Conservation (phyloP, 2,329 filamentous ascomycete species). For the Verticillium alfalfae region DNA sequence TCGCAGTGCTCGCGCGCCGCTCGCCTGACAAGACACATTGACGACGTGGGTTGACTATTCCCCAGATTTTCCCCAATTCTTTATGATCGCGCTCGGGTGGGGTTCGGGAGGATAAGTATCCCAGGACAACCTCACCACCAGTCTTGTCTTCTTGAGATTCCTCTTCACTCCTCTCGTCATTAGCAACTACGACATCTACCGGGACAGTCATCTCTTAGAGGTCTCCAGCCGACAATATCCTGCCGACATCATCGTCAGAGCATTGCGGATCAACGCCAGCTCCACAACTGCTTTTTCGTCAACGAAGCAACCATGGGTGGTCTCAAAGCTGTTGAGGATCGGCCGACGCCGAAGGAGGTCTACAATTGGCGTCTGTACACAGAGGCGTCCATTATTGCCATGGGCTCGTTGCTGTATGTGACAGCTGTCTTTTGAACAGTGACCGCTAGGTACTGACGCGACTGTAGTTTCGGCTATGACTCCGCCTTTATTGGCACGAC, state of each 20-base stretch:
- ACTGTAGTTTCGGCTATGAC: constrained; percentile 43
- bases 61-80: constrained; percentile 2
- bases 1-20: neutral
- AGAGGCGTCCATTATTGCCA: constrained; percentile 40
- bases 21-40: neutral
- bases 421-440: neutral
- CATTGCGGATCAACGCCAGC: neutral
- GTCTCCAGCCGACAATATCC: neutral
- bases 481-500: constrained; percentile 50
- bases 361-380: constrained; percentile 47
- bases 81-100: neutral
- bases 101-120: constrained; percentile 1
- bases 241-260: neutral
- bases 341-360: constrained; percentile 49
- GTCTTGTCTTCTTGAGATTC: neutral
- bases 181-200: neutral
- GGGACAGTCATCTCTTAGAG: neutral
- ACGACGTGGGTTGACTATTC: neutral
- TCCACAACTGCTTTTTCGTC: neutral
- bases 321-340: constrained; percentile 44
- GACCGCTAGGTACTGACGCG: neutral
- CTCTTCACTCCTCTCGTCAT: neutral
- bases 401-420: constrained; percentile 34
- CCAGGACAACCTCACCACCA: neutral
- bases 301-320: constrained; percentile 21